Evolutionary conservation across 2,329 filamentous ascomycete species (phyloP), one percentile per base, ranked within the genome.

Genomic region (Aspergillus udagawae): DNA sequence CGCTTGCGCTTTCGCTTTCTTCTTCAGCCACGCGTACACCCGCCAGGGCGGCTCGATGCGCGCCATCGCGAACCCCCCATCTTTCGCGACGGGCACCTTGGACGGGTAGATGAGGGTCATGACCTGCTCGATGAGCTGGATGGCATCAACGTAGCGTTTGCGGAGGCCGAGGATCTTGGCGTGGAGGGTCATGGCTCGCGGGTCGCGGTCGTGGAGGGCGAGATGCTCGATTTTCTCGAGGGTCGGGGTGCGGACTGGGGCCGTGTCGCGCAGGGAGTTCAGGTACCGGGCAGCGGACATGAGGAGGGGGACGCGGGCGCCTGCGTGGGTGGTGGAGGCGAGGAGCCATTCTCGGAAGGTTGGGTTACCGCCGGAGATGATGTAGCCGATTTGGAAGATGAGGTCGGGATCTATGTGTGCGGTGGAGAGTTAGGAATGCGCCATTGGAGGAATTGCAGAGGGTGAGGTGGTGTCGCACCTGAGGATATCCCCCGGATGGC

Each of bases 111-210:
- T 59, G 8, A 51, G 56, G 2, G 58, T 52, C 25, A 72, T 51
- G 8, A 74, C 58, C n/a, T 68, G 54, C 23, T 70, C 58, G 5
- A 71, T 55, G 7, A 73, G 51, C 1, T 54, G 28, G 8, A 67
- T 42, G 3, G 68, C 70, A 17, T 67, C 58, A 3, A 53, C 20
- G 32, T 64, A 58, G 17, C 67, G 49, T 2, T 65, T 65, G 6
- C 64, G 65, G 17, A 55, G 51, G 14, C 60, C 60, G 3, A 72
- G 60, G 2, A 71, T 54, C 20, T 67, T 63, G 6, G 69, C 70
- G 12, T 70, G 67, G 6, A 73, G 28, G 10, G 67, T 47, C 48
- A 73, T 65, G 1, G 70, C 70, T 4, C 64, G 58, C 0, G 71
- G 70, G 41, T 68, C 67, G 7, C 59, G 62, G 20, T 65, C 53